These are phyloP conservation scores for Oehlia diaphana DNA, from an alignment of 192 early-diverging fungal species.

Conservation along the genomic window DNA sequence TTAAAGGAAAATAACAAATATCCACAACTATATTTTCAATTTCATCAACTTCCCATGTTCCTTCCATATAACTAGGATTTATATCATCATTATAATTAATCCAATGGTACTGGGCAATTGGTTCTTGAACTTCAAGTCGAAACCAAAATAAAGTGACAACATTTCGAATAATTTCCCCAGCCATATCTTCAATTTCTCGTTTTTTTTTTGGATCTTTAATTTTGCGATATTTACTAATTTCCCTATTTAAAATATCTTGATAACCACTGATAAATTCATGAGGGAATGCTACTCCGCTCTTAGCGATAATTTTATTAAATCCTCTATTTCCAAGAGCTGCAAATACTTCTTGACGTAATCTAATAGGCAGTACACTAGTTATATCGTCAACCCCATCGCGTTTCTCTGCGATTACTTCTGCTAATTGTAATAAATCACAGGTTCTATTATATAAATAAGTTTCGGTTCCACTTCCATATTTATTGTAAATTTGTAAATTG, in stretches of 20 bases:
- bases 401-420: not conserved
- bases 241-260: not conserved
- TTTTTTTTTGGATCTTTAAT: not conserved
- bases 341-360: slow-evolving; percentile 8
- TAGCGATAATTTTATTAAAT: not conserved
- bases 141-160: not conserved
- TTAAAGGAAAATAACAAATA: slow-evolving; percentile 15
- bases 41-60: not conserved
- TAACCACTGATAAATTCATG: not conserved
- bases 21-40: not conserved
- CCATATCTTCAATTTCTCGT: not conserved
- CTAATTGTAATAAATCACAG: not conserved
- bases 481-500: too few relatives aligned
- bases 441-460: not conserved
- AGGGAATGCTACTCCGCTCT: not conserved
- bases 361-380: not conserved
- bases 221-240: not conserved
- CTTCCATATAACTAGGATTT: not conserved
- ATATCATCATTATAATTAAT: not conserved
- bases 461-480: not conserved
- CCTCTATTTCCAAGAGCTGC: slow-evolving; percentile 6
- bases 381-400: not conserved
- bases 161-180: not conserved
- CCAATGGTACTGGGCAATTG: not conserved
- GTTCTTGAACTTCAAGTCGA: slow-evolving; percentile 10